Evolutionary conservation across 2,329 filamentous ascomycete species (phyloP), one percentile per base, ranked within the genome.

Genomic region (Hysterium pulicare): DNA sequence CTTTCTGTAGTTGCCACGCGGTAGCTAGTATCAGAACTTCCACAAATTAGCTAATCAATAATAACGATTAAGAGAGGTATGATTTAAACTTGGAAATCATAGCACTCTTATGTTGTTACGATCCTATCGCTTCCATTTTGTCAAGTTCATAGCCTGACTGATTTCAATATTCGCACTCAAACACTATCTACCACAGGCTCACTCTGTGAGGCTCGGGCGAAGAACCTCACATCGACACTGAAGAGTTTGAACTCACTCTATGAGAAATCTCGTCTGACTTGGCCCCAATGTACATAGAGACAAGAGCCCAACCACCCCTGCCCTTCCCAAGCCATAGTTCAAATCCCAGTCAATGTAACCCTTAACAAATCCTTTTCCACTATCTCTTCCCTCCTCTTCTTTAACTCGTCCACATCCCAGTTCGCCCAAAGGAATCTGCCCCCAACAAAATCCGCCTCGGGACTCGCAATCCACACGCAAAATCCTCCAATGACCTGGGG

Each of bases 351-450:
- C 32, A 20, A 34, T 3, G 32, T 34, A 15, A 34, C 4, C 10
- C n/a, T 16, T 3, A 34, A 20, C 32, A 20, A 20, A 15, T 34
- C 32, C 17, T 34, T 20, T 9, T 34, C 4, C 32, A 34, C 13
- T 17, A 62, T 55, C 34, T 58, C 51, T 9, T 53, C 47, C 24
- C 43, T 45, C 48, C 51, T 51, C 2, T 35, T 48, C 45, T 44
- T 30, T 23, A 59, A 35, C 42, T 61, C 49, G 9, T 50, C 34
- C 35, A 59, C 53, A 42, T 60, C 54, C 58, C 54, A 59, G 11
- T 46, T 56, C 19, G 19, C 37, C 36, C 39, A 49, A 7, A 47
- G 20, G 17, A 43, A 41, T 28, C 30, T 49, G 1, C 38, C 49
- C 8, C 24, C 35, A 0, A 45, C 7, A n/a, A 40, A 50, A 20